Conservation (phyloP, 441 rosid species). For the Pelargonium myrrhifolium region DNA sequence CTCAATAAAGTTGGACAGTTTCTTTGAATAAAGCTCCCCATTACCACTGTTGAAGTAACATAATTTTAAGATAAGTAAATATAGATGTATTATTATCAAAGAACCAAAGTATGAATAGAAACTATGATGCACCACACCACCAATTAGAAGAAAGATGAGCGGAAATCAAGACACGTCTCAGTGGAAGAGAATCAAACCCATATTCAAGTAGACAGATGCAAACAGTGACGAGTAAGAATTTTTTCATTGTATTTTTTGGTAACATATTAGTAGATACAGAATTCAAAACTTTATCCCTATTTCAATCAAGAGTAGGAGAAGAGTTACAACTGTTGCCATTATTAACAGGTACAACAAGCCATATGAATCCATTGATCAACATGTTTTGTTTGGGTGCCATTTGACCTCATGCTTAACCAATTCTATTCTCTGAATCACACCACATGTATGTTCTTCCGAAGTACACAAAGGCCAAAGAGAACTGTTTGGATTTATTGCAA, state of each 20-base stretch:
- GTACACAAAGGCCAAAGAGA: not conserved
- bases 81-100: not conserved
- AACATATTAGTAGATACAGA: not conserved
- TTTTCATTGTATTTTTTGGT: not conserved
- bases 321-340: not conserved
- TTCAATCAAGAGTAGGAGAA: not conserved
- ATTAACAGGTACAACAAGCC: not conserved
- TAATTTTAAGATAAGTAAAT: not conserved
- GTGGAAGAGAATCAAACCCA: not conserved
- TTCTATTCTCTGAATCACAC: not conserved
- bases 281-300: not conserved
- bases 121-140: not conserved
- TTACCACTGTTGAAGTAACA: constrained; percentile 48
- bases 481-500: not conserved
- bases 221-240: not conserved
- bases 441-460: not conserved
- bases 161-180: not conserved
- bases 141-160: not conserved
- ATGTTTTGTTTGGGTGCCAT: not conserved
- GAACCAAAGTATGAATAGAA: not conserved
- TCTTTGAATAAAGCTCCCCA: constrained; percentile 83
- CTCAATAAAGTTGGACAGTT: constrained; percentile 84
- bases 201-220: not conserved
- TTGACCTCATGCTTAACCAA: not conserved
- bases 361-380: not conserved